A percentile compares a stretch with the other conserved stretches of the same genome.
Conservation (phyloP, 2,329 filamentous ascomycete species). For the Penicillium palitans region DNA sequence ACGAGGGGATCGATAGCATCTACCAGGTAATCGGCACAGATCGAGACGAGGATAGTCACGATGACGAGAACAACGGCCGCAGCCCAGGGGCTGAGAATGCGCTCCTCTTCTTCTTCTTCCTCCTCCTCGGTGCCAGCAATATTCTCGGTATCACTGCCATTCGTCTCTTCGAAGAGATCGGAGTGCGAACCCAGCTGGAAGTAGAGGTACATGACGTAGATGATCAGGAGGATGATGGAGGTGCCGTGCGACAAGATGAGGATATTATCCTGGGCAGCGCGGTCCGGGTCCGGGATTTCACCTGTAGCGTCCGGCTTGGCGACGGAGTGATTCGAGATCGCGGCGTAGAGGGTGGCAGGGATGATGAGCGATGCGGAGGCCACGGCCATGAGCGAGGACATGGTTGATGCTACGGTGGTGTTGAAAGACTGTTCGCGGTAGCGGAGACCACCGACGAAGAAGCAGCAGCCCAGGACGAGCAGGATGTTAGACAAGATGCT, state of each 20-base stretch:
- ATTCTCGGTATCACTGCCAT: conserved; percentile 44
- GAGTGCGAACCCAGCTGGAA: conserved; percentile 78
- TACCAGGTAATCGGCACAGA: conserved; percentile 76
- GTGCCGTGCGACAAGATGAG: conserved; percentile 73
- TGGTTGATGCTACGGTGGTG: conserved; percentile 52
- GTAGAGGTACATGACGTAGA: conserved; percentile 74
- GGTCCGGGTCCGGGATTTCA: neutral
- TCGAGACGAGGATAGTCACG: conserved; percentile 67
- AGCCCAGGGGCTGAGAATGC: conserved; percentile 62
- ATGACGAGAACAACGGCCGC: conserved; percentile 67
- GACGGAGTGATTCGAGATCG: conserved; percentile 49
- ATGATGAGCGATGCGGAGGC: conserved; percentile 77
- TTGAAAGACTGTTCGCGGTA: conserved; percentile 67
- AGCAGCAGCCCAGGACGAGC: conserved; percentile 79
- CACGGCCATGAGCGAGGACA: conserved; percentile 70
- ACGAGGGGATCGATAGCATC: conserved; percentile 74
- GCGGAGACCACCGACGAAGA: conserved; percentile 70
- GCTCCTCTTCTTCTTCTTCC: conserved; percentile 49
- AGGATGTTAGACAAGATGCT: conserved; percentile 94
- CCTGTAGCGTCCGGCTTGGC: conserved; percentile 23
- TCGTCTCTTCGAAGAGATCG: conserved; percentile 63
- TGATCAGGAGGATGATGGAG: conserved; percentile 69
- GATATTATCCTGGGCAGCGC: conserved; percentile 53
- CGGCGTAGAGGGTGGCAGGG: conserved; percentile 71
- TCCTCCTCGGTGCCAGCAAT: conserved; percentile 39